These are phyloP conservation scores for Mortierella sp. DNA, from an alignment of 371 early-diverging fungal species.

Conservation along the genomic window DNA sequence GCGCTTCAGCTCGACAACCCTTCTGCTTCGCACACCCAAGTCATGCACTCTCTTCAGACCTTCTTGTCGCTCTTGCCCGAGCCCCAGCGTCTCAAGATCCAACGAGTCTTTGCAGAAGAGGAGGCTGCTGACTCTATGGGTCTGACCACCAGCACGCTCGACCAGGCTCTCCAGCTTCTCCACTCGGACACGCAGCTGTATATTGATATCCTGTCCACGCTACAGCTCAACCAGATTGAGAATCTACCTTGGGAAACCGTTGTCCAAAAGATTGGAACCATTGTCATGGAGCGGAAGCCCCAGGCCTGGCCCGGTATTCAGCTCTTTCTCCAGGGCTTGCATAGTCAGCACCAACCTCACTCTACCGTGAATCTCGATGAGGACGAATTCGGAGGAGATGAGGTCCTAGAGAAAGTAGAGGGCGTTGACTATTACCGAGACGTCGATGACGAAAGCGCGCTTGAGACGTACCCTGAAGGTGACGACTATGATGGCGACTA, in stretches of 20 bases:
- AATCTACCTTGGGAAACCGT: conserved; percentile 55
- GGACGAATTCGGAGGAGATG: conserved; percentile 27
- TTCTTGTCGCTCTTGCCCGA: conserved; percentile 50
- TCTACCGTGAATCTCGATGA: neutral
- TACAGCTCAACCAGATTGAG: conserved; percentile 53
- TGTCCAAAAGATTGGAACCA: conserved; percentile 38
- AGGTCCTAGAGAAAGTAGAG: conserved; percentile 42
- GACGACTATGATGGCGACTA: conserved; percentile 46
- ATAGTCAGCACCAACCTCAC: conserved; percentile 28
- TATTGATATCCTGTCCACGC: conserved; percentile 52
- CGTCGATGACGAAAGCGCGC: conserved; percentile 33
- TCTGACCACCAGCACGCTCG: conserved; percentile 30
- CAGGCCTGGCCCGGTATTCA: conserved; percentile 49
- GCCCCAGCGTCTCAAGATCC: conserved; percentile 37
- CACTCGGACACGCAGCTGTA: conserved; percentile 53
- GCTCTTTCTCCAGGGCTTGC: conserved; percentile 49
- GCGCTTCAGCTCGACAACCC: conserved; percentile 56
- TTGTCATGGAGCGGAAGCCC: conserved; percentile 44
- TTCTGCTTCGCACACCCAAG: conserved; percentile 55
- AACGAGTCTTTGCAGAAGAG: conserved; percentile 55
- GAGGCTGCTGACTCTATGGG: conserved; percentile 56
- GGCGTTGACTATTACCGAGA: conserved; percentile 45
- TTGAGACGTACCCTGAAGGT: conserved; percentile 33
- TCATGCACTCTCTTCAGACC: conserved; percentile 56
- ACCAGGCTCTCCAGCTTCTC: conserved; percentile 38